phyloP scores from a whole-genome alignment of 352 stramenopile genomes.

The Pythium monospermum region DNA sequence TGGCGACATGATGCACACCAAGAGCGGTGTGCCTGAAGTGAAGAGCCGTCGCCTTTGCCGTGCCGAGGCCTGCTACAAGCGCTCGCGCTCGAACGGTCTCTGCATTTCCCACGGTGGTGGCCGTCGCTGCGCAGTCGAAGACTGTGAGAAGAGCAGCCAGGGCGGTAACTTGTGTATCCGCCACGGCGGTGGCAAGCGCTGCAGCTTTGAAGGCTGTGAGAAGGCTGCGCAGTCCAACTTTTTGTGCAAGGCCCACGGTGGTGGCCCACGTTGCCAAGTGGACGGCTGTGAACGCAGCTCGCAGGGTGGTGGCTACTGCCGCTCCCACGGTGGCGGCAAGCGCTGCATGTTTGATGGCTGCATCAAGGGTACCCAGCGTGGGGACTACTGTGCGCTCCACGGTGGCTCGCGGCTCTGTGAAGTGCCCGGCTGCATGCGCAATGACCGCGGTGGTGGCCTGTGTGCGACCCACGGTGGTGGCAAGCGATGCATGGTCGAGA shows the following conservation, averaged over 20 bases:
- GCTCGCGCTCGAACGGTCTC: constrained; percentile 78
- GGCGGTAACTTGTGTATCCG: constrained; percentile 82
- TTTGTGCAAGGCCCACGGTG: constrained; percentile 84
- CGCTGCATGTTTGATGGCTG: constrained; percentile 80
- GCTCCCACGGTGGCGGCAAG: constrained; percentile 84
- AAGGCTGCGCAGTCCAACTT: constrained; percentile 83
- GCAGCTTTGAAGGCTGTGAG: constrained; percentile 67
- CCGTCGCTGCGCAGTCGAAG: constrained; percentile 66
- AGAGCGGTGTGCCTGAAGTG: constrained; percentile 26
- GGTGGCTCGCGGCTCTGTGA: constrained; percentile 82
- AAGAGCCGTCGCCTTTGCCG: constrained; percentile 73
- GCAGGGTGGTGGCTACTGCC: constrained; percentile 77
- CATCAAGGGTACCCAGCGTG: constrained; percentile 83
- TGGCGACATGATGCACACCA: constrained; percentile 4
- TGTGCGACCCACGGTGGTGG: constrained; percentile 78
- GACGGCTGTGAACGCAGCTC: constrained; percentile 61
- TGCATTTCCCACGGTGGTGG: constrained; percentile 85
- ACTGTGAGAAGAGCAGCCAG: constrained; percentile 79
- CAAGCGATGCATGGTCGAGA: constrained; percentile 66
- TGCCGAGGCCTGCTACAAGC: constrained; percentile 78
- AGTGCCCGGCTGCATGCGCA: constrained; percentile 73
- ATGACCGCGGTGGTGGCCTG: constrained; percentile 77
- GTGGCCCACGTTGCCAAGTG: constrained; percentile 73
- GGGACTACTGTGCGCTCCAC: constrained; percentile 82
- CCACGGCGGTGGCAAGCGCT: constrained; percentile 81